Conservation (phyloP, 352 stramenopile species). For the Blastocystis sp. region DNA sequence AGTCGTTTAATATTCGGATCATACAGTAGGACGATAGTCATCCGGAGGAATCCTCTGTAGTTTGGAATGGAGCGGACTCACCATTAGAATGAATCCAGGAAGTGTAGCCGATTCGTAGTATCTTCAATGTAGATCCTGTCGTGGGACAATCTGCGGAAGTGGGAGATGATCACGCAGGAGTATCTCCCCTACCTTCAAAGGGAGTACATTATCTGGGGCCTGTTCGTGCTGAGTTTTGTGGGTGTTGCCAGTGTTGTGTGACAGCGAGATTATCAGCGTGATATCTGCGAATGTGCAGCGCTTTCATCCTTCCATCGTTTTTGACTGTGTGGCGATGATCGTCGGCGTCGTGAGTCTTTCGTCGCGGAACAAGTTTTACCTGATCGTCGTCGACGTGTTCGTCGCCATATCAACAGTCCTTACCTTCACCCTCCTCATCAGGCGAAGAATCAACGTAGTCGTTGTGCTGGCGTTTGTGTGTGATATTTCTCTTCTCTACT, state of each 20-base stretch:
- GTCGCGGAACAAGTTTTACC: conserved; percentile 4
- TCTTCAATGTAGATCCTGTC: conserved; percentile 51
- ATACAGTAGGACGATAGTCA: not conserved
- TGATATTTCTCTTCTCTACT: conserved; percentile 1
- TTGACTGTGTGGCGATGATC: conserved; percentile 11
- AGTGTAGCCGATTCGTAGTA: conserved; percentile 7
- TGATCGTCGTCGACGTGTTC: not conserved
- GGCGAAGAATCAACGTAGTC: not conserved
- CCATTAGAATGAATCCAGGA: conserved; percentile 56
- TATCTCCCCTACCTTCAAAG: conserved; percentile 37
- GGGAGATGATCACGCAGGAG: conserved; percentile 7
- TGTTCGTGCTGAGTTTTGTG: conserved; percentile 37
- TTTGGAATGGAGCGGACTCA: not conserved
- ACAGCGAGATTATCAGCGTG: conserved; percentile 3
- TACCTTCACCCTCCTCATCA: not conserved
- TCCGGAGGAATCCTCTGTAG: conserved; percentile 27
- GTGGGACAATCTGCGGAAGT: conserved; percentile 64
- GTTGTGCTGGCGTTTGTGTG: conserved; percentile 7
- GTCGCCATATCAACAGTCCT: not conserved
- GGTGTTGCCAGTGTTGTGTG: not conserved
- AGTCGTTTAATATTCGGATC: not conserved
- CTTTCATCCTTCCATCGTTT: not conserved
- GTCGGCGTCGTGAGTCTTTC: conserved; percentile 36
- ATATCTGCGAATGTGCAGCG: not conserved
- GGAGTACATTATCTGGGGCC: conserved; percentile 29